Percentiles rank a stretch among this genome's conserved stretches.
Conservation (phyloP, 106 monocot genomes). For the Iris macrosiphon region DNA sequence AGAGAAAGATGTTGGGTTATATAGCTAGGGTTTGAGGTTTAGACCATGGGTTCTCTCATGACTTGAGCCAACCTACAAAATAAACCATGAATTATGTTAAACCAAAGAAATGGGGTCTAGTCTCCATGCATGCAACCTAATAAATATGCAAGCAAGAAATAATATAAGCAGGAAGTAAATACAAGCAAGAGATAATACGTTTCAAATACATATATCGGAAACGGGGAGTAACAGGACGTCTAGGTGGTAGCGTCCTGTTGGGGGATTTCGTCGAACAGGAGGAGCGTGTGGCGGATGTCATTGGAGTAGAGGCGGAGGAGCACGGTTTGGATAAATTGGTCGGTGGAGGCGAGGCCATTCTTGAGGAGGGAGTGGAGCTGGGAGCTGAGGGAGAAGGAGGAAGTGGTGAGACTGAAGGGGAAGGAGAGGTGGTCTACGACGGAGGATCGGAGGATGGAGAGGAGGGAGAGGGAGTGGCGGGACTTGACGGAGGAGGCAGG, state of each 20-base stretch:
- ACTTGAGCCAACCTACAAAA: no score
- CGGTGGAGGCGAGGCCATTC: slow-evolving; percentile 37
- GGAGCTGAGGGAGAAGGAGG: slow-evolving; percentile 19
- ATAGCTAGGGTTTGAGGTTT: no score
- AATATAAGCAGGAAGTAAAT: no score
- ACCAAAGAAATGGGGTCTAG: no score
- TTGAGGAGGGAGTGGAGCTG: slow-evolving; percentile 49
- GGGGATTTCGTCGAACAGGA: slow-evolving; percentile 48
- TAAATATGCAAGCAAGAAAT: no score
- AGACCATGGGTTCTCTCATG: no score
- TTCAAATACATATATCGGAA: no score
- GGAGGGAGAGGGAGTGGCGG: slow-evolving; percentile 10
- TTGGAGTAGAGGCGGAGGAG: slow-evolving; percentile 33
- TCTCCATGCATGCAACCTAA: no score
- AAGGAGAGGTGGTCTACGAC: slow-evolving; percentile 62
- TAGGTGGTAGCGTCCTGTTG: slow-evolving; percentile 26
- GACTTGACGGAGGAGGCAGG: slow-evolving; percentile 19
- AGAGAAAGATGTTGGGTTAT: no score
- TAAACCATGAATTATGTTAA: no score
- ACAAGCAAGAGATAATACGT: no score
- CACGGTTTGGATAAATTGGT: slow-evolving; percentile 54
- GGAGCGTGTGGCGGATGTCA: neutral
- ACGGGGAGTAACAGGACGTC: no score
- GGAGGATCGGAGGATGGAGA: slow-evolving; percentile 9
- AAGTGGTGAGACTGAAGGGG: slow-evolving; percentile 46